These are phyloP conservation scores for Purshia tridentata DNA, from an alignment of 306 rosid genomes.

Conservation along the genomic window DNA sequence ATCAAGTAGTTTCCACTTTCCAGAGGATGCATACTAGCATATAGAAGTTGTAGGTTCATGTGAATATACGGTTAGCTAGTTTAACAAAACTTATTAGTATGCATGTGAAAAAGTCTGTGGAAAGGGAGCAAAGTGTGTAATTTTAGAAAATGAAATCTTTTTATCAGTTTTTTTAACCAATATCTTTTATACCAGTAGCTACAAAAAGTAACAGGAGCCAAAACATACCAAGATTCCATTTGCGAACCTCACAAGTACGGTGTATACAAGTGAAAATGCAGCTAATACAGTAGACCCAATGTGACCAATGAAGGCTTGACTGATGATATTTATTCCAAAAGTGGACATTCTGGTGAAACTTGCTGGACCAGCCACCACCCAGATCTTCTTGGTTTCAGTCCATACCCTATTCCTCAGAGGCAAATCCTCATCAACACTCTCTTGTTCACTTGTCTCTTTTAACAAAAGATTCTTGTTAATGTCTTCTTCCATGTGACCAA, in stretches of 20 bases:
- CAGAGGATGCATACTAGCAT: too few species aligned
- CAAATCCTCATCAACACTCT: constrained; percentile 26
- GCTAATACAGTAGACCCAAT: constrained; percentile 56
- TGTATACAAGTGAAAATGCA: constrained; percentile 49
- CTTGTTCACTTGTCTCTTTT: constrained; percentile 11
- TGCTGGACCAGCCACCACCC: constrained; percentile 61
- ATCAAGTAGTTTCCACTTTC: too few species aligned
- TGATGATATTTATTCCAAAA: constrained; percentile 40
- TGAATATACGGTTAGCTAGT: too few species aligned
- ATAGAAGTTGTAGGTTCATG: too few species aligned
- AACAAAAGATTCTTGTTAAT: constrained; percentile 29
- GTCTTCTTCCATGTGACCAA: constrained; percentile 23
- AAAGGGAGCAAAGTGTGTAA: too few species aligned
- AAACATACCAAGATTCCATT: constrained; percentile 53
- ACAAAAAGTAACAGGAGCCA: background rate
- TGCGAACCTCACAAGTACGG: constrained; percentile 50
- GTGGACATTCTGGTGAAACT: constrained; percentile 49
- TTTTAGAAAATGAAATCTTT: too few species aligned
- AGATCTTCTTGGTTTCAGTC: constrained; percentile 52
- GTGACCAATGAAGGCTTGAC: constrained; percentile 50
- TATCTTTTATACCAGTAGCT: too few species aligned
- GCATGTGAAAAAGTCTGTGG: too few species aligned
- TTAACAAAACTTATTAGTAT: too few species aligned
- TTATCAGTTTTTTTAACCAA: too few species aligned
- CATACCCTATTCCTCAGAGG: constrained; percentile 37